These are phyloP conservation scores for Paraleonurus japonicus DNA, from an alignment of 257 asterid genomes.

Conservation along the genomic window DNA sequence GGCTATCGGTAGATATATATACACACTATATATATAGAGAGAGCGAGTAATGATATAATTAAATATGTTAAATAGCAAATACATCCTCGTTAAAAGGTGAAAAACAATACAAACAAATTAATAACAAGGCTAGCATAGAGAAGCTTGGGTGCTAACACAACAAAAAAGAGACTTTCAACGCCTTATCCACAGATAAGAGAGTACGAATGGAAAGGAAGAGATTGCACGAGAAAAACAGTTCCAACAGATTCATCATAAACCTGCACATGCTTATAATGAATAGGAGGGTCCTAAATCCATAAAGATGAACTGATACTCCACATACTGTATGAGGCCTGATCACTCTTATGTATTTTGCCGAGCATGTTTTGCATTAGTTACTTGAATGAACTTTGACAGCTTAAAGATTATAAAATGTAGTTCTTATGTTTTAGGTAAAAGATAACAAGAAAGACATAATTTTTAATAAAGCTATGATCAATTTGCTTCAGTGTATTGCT, in stretches of 20 bases:
- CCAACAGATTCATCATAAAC: background rate
- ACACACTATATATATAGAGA: too few relatives aligned
- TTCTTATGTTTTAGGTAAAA: background rate
- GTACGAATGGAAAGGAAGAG: background rate
- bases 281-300: background rate
- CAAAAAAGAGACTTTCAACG: background rate
- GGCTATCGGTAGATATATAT: too few relatives aligned
- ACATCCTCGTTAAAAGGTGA: background rate
- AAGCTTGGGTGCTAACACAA: slow-evolving; percentile 4
- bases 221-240: background rate
- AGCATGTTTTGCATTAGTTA: slow-evolving; percentile 1
- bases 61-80: background rate
- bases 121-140: background rate
- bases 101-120: too few relatives aligned
- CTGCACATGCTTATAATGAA: background rate
- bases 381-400: background rate
- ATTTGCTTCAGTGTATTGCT: background rate
- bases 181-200: background rate
- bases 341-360: background rate
- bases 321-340: background rate
- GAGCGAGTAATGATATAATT: too few relatives aligned
- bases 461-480: background rate
- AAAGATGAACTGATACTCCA: background rate
- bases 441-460: background rate
- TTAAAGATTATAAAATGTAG: background rate